Conservation (phyloP, 2,329 filamentous ascomycete species). For the Exserohilum rostratum region DNA sequence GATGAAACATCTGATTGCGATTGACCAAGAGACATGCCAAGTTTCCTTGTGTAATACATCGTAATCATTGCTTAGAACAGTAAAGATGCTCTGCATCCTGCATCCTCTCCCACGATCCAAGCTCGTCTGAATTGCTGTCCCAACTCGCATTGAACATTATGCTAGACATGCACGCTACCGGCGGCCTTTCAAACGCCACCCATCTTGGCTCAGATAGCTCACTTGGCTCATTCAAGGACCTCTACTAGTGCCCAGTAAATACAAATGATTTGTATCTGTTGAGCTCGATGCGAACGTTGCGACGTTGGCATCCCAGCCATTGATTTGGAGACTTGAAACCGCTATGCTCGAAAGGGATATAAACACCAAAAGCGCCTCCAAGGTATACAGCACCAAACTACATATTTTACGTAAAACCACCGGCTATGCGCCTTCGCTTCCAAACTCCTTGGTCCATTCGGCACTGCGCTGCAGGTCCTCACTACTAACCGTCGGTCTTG, state of each 20-base stretch:
- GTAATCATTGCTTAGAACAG: too few species aligned
- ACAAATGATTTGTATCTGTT: background rate
- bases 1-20: too few species aligned
- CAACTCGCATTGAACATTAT: background rate
- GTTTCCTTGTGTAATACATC: too few species aligned
- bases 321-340: conserved; percentile 5
- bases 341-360: conserved; percentile 17
- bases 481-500: conserved; percentile 85
- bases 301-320: conserved; percentile 3
- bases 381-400: conserved; percentile 6
- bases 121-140: background rate
- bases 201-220: conserved; percentile 19
- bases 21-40: too few species aligned
- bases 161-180: conserved; percentile 1
- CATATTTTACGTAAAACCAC: background rate
- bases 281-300: background rate
- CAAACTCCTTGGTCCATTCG: conserved; percentile 96
- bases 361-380: conserved; percentile 19
- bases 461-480: conserved; percentile 84
- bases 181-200: conserved; percentile 6
- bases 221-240: conserved; percentile 23
- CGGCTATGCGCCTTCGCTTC: conserved; percentile 76
- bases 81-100: background rate
- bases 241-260: conserved; percentile 28
- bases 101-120: background rate